Percentiles rank a stretch among this genome's conserved stretches.
These are phyloP conservation scores for Annulohypoxylon bovei DNA, from an alignment of 495 filamentous ascomycete genomes.

Conservation along the genomic window DNA sequence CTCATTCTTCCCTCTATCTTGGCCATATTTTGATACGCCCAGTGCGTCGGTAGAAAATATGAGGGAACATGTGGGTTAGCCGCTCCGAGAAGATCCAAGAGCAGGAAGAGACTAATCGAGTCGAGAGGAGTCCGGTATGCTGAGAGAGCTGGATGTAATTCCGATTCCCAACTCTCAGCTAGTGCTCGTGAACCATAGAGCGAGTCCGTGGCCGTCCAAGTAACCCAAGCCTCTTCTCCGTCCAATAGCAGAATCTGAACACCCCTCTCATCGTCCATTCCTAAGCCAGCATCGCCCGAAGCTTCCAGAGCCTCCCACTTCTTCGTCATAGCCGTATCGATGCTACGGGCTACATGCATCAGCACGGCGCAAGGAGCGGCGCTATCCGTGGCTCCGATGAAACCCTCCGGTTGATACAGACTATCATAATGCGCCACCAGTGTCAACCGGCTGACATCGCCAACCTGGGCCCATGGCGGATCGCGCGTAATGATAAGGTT, in stretches of 20 bases:
- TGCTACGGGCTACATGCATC: constrained; percentile 67
- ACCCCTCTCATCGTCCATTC: constrained; percentile 62
- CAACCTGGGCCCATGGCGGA: constrained; percentile 77
- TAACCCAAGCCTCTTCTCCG: constrained; percentile 86
- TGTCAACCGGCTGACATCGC: constrained; percentile 75
- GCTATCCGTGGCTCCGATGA: constrained; percentile 89
- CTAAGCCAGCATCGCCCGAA: constrained; percentile 47
- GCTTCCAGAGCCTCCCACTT: constrained; percentile 52
- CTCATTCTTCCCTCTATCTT: constrained; percentile 74
- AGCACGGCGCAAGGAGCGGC: constrained; percentile 89
- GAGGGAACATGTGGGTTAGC: constrained; percentile 73
- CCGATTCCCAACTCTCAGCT: constrained; percentile 78
- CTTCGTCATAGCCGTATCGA: constrained; percentile 54
- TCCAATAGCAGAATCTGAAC: constrained; percentile 89
- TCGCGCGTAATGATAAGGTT: constrained; percentile 85
- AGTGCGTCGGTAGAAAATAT: constrained; percentile 86
- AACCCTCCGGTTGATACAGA: constrained; percentile 76
- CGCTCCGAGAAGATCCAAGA: constrained; percentile 85
- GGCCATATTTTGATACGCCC: constrained; percentile 83
- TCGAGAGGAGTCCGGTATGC: constrained; percentile 74
- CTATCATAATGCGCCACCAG: constrained; percentile 96
- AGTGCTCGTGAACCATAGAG: constrained; percentile 84
- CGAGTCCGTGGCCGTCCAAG: constrained; percentile 79
- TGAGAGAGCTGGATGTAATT: constrained; percentile 72
- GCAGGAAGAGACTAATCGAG: constrained; percentile 83